Conservation (phyloP, 805 yeast genomes). For the Myxozyma mucilagina region DNA sequence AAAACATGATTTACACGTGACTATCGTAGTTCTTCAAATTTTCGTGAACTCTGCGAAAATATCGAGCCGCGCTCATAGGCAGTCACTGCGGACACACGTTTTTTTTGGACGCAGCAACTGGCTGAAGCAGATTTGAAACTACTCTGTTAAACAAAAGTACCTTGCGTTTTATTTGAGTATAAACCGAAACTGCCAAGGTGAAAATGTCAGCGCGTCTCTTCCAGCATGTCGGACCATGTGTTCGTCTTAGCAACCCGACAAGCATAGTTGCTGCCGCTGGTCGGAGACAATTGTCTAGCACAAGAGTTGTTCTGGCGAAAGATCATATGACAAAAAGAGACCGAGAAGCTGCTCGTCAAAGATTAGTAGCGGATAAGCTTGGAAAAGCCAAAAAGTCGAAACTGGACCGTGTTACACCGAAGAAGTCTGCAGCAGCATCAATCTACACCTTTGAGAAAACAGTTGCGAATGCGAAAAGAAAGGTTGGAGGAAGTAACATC, state of each 20-base stretch:
- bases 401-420: slow-evolving; percentile 16
- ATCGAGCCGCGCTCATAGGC: neutral
- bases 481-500: neutral
- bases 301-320: neutral
- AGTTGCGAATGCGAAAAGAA: neutral
- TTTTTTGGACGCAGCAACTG: too few relatives aligned
- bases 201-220: slow-evolving; percentile 8
- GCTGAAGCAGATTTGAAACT: too few relatives aligned
- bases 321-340: neutral
- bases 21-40: neutral
- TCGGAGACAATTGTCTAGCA: neutral
- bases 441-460: slow-evolving; percentile 23
- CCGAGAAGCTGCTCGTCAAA: neutral
- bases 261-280: neutral
- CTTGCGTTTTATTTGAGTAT: neutral
- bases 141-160: neutral
- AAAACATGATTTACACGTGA: neutral
- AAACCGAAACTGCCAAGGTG: neutral
- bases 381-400: slow-evolving; percentile 3
- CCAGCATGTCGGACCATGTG: neutral
- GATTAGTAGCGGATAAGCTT: neutral
- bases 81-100: too few relatives aligned
- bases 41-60: neutral
- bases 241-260: neutral
- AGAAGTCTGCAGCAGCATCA: slow-evolving; percentile 11